Base-by-base conservation (phyloP, 2,329 filamentous ascomycete species). In the Scedosporium apiospermum region DNA sequence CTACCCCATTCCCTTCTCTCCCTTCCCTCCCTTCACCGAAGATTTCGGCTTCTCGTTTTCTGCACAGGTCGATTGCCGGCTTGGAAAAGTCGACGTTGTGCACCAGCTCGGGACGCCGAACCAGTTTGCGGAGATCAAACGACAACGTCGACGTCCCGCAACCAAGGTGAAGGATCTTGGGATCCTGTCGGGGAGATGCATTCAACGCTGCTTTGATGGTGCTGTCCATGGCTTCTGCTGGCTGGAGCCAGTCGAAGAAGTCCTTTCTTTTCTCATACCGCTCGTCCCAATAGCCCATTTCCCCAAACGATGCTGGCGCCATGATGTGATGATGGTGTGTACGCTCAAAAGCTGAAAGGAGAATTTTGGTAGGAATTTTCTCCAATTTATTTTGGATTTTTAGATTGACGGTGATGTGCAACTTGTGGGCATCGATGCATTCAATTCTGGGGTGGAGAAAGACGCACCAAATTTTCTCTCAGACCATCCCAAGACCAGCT, bases 221-320 rank as follows among this genome's bases (percentile, higher is more conserved):
- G 18, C 18, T 41, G 14, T 62, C 60, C 6, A 62, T 18, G 18
- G 51, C 18, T 26, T 30, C 26, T n/a, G 60, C 34, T 1, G 60
- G 60, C 18, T 57, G 60, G 6, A 62, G 60, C 60, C 60, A 62
- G 18, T 62, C 60, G 23, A 62, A 62, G 51, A 26, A 21, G 12
- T 62, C 51, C 7, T 14, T n/a, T 38, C 30, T n/a, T 27, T 58
- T 46, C 30, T 12, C 21, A 27, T 62, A 62, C 2, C 60, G 51
- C 23, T 62, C 30, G 26, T 62, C 60, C 60, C 60, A 62, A 51
- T 62, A 62, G 4, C 41, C 34, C 2, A 41, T 21, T 23, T 57
- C 60, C 2, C 60, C 60, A 18, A 62, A 62, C 9, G 12, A 16
- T 18, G 30, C 51, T 7, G 51, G 51, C 14, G 51, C 51, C 51